A percentile compares a stretch with the other conserved stretches of the same genome.
These are phyloP conservation scores for Colletotrichum eleusines DNA, from an alignment of 2,329 filamentous ascomycete species.

Conservation along the genomic window DNA sequence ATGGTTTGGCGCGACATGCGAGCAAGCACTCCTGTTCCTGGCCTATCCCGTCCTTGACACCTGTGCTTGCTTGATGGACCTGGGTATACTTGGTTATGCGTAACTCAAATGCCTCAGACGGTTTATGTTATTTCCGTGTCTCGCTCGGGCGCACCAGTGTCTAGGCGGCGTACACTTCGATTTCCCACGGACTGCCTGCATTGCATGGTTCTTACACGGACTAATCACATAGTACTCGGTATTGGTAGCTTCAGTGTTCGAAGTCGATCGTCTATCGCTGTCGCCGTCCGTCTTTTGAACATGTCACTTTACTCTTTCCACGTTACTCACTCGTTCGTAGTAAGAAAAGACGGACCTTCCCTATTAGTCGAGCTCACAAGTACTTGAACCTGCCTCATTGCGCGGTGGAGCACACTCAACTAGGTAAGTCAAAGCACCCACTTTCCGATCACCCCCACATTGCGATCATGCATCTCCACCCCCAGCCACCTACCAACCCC, in stretches of 20 bases:
- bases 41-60: background rate
- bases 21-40: background rate
- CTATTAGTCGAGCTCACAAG: background rate
- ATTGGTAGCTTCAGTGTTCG: background rate
- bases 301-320: background rate
- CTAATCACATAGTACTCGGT: no score
- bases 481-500: no score
- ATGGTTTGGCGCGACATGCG: background rate
- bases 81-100: background rate
- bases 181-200: background rate
- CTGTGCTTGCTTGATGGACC: background rate
- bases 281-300: background rate
- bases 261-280: background rate
- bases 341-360: background rate
- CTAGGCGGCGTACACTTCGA: background rate
- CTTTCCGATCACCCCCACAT: no score
- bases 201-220: no score
- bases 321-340: background rate
- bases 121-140: no score
- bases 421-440: no score
- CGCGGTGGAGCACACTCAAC: no score
- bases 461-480: no score
- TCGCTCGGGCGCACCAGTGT: background rate
- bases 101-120: background rate
- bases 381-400: background rate